Conservation (phyloP, 768 basidiomycete species). For the Saitozyma podzolica region DNA sequence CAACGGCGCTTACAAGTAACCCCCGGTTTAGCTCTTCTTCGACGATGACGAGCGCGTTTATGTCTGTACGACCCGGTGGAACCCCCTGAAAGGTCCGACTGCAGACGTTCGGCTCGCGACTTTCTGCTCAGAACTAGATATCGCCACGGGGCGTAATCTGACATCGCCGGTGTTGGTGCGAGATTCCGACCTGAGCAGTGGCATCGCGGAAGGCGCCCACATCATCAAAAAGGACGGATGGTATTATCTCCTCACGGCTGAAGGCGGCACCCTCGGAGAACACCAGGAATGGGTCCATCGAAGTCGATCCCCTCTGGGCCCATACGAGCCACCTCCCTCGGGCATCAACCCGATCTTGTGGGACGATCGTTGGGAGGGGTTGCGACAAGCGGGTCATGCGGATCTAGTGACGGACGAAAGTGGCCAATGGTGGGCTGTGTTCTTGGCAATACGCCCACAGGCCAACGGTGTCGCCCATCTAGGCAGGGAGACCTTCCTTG, state of each 20-base stretch:
- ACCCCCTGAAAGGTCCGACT: too few relatives aligned
- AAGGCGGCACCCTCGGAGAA: constrained; percentile 45
- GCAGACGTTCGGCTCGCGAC: too few relatives aligned
- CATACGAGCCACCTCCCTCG: constrained; percentile 32
- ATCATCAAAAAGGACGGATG: constrained; percentile 35
- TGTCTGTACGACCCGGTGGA: too few relatives aligned
- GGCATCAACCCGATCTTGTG: constrained; percentile 28
- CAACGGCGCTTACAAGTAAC: too few relatives aligned
- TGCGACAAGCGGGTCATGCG: constrained; percentile 55
- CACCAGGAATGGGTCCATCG: constrained; percentile 49
- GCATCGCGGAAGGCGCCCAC: constrained; percentile 46
- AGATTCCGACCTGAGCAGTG: background rate
- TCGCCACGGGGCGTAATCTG: constrained; percentile 10
- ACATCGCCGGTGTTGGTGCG: background rate
- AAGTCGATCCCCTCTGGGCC: constrained; percentile 45
- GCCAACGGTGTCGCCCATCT: constrained; percentile 25
- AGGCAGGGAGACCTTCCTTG: constrained; percentile 54
- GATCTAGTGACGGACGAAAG: constrained; percentile 52
- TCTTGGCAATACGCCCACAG: constrained; percentile 30
- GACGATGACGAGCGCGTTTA: constrained; percentile 29
- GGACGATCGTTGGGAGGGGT: constrained; percentile 44
- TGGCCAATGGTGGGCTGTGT: constrained; percentile 50
- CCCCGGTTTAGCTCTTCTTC: constrained; percentile 23
- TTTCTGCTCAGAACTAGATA: constrained; percentile 6
- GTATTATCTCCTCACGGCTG: constrained; percentile 55